Evolutionary conservation across 805 yeast genomes (phyloP).

Genomic region (Candida bentonensis): DNA sequence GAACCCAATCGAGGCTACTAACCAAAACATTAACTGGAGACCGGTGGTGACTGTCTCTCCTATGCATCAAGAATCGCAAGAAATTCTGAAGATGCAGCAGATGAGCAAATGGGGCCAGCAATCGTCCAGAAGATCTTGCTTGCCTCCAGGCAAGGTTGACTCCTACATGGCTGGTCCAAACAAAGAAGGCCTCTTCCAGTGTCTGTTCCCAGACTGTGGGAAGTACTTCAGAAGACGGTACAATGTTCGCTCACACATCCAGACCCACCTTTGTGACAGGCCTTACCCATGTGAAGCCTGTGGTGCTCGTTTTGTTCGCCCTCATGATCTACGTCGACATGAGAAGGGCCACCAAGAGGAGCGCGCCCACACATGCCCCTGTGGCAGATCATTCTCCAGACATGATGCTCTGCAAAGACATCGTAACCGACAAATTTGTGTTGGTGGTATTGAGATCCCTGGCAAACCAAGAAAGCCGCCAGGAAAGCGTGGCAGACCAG

Average conservation of each 20-base stretch:
- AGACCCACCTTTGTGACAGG: conserved; percentile 88
- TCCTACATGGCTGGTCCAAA: conserved; percentile 72
- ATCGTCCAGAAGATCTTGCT: conserved; percentile 36
- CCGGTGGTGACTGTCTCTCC: conserved; percentile 22
- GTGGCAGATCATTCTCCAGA: conserved; percentile 89
- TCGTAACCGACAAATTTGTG: conserved; percentile 61
- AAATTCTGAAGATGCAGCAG: conserved; percentile 20
- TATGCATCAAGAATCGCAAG: conserved; percentile 17
- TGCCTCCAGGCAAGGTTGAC: conserved; percentile 86
- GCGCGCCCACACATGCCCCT: conserved; percentile 56
- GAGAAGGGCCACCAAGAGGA: conserved; percentile 71
- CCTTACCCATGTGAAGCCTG: conserved; percentile 75
- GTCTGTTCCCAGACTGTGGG: conserved; percentile 66
- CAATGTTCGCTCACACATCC: conserved; percentile 89
- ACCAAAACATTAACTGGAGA: conserved; percentile 19
- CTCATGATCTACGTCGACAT: conserved; percentile 87
- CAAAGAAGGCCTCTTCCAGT: conserved; percentile 52
- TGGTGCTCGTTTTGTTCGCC: conserved; percentile 79
- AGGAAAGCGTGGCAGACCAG: conserved; percentile 26
- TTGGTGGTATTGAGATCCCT: conserved; percentile 44
- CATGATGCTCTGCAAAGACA: conserved; percentile 82
- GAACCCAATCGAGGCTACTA: neutral
- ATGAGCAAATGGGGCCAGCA: conserved; percentile 9
- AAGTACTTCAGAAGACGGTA: conserved; percentile 79
- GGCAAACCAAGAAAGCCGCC: conserved; percentile 19